Percentiles rank a stretch among this genome's conserved stretches.
These are phyloP conservation scores for Mortierella sp. DNA, from an alignment of 371 early-diverging fungal species.

Conservation along the genomic window DNA sequence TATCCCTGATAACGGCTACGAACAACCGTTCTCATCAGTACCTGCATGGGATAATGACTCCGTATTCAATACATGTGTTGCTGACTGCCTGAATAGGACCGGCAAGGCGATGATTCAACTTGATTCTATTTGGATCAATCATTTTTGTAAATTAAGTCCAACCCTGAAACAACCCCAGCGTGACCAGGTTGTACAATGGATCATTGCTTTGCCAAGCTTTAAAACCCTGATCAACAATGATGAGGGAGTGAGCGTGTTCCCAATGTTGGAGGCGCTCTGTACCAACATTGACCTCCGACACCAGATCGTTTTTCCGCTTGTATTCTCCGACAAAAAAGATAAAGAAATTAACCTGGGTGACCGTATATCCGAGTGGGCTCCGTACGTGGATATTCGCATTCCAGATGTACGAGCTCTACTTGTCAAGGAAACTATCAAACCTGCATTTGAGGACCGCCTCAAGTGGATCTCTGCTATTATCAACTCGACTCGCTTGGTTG, in stretches of 20 bases:
- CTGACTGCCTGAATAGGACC: conserved; percentile 11
- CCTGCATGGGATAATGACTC: conserved; percentile 43
- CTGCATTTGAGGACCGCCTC: conserved; percentile 52
- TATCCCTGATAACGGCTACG: conserved; percentile 16
- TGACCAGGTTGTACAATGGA: conserved; percentile 25
- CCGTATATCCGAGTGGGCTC: conserved; percentile 29
- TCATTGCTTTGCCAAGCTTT: conserved; percentile 25
- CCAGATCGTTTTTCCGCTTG: conserved; percentile 30
- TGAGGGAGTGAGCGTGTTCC: conserved; percentile 1
- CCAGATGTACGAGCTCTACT: conserved; percentile 29
- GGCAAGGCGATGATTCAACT: conserved; percentile 18
- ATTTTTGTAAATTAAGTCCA: conserved; percentile 23
- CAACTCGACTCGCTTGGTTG: conserved; percentile 21
- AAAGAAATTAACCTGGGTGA: conserved; percentile 32
- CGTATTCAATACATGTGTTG: conserved; percentile 27
- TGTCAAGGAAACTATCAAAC: conserved; percentile 43
- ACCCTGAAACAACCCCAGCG: conserved; percentile 27
- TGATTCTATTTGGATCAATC: conserved; percentile 21
- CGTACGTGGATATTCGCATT: conserved; percentile 43
- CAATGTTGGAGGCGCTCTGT: conserved; percentile 22
- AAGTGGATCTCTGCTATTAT: conserved; percentile 44
- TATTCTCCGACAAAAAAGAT: conserved; percentile 40
- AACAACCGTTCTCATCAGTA: conserved; percentile 31
- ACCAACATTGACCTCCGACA: conserved; percentile 42
- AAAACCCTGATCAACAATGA: conserved; percentile 18